Conservation (phyloP, 2,329 filamentous ascomycete genomes). For the Amylocarpus encephaloides region DNA sequence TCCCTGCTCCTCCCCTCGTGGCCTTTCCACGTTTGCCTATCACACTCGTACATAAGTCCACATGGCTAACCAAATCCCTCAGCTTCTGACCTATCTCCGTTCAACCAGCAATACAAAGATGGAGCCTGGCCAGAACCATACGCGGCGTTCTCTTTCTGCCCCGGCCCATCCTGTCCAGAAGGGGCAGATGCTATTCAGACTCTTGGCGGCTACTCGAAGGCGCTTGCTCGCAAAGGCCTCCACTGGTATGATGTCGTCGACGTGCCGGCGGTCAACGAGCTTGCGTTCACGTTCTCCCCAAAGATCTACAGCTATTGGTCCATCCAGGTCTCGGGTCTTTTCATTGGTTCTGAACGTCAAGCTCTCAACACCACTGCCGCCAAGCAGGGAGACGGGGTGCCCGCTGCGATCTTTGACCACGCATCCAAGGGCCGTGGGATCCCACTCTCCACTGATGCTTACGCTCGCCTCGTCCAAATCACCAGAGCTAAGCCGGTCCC, state of each 20-base stretch:
- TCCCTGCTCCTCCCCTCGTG: not conserved
- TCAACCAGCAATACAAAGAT: not conserved
- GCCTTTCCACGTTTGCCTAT: not conserved
- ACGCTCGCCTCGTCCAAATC: not conserved
- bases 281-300: conserved; percentile 1
- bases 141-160: not conserved
- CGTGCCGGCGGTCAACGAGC: not conserved
- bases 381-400: not conserved
- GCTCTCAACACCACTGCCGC: not conserved
- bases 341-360: not conserved
- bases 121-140: not conserved
- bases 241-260: conserved; percentile 1
- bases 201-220: not conserved
- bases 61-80: not conserved
- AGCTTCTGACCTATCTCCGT: not conserved
- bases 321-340: not conserved
- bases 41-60: not conserved
- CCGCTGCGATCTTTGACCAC: not conserved
- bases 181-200: conserved; percentile 1
- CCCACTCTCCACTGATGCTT: not conserved
- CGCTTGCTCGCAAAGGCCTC: not conserved
- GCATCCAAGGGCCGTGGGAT: not conserved
- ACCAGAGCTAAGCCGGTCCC: not conserved
- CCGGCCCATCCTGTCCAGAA: not conserved
- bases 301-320: conserved; percentile 1